These are phyloP conservation scores for Globisporangium alternatum DNA, from an alignment of 352 stramenopile genomes.

Conservation along the genomic window DNA sequence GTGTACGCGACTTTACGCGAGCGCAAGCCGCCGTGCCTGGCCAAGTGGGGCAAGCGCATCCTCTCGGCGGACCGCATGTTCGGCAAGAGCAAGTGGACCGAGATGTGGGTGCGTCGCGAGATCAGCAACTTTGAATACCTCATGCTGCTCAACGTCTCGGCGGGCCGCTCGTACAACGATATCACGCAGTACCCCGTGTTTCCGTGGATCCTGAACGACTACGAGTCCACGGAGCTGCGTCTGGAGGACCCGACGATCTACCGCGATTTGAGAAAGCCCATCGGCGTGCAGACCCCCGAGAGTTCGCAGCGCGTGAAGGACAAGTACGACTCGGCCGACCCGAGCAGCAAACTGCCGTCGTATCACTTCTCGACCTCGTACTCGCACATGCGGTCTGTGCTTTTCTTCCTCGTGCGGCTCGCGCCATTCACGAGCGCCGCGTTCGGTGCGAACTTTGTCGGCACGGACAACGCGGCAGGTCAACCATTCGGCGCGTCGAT, in stretches of 20 bases:
- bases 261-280: conserved; percentile 95
- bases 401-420: conserved; percentile 74
- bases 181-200: conserved; percentile 98
- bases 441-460: conserved; percentile 24
- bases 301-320: conserved; percentile 40
- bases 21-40: conserved; percentile 76
- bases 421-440: conserved; percentile 62
- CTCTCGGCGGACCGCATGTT: conserved; percentile 72
- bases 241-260: conserved; percentile 92
- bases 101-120: conserved; percentile 84
- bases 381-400: conserved; percentile 66
- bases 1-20: conserved; percentile 78
- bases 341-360: conserved; percentile 51
- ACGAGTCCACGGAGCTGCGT: conserved; percentile 91
- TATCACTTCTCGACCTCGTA: conserved; percentile 76
- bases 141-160: conserved; percentile 94
- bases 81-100: conserved; percentile 79
- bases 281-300: conserved; percentile 87
- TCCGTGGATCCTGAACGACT: conserved; percentile 97
- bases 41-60: conserved; percentile 75
- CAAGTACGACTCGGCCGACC: conserved; percentile 42
- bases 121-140: conserved; percentile 96
- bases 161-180: conserved; percentile 96
- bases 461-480: not conserved
- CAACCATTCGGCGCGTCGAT: conserved; percentile 7